Base-by-base conservation (phyloP, 805 yeast genomes). In the Wickerhamomyces bisporus region DNA sequence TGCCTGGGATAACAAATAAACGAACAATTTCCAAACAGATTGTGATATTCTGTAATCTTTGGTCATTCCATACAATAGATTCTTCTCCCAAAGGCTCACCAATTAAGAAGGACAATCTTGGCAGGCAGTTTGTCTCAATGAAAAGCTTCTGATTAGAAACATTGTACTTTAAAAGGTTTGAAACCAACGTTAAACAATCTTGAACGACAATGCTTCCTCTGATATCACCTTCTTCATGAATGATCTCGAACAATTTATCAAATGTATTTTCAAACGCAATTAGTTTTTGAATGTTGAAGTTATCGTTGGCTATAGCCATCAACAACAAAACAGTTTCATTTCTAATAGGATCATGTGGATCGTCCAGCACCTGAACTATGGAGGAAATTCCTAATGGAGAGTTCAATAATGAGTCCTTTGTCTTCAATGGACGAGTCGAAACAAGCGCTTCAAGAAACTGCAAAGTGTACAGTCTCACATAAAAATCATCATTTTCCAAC, bases 201-300 rank as follows among this genome's bases (percentile, higher is more conserved):
- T 86, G 93, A 8, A 89, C 95, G n/a, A 87, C 78, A 25, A 87
- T 71, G 15, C 93, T 86, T 9, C 95, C 97, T 37, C 88, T 72
- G 13, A 87, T 71, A 4, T 95, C 95, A 24, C 96, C 96, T 59
- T 89, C 97, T 45, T 79, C 84, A 13, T 77, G 79, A 18, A 91
- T 79, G 12, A 93, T 82, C n/a, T 66, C 70, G 52, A 91, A 89
- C 11, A 88, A 61, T 43, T 71, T 77, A 44, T 87, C 96, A 54
- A 93, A 89, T 0, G 94, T 82, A 48, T 86, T 89, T 57, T 93
- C 97, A 55, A 93, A 93, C 0, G 95, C 98, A 9, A 94, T 94
- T 15, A 93, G 65, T 53, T 88, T 89, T 57, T 93, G 98, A 24
- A 91, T 79, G 57, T 86, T 91, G 42, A 80, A 77, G 50, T 87